Evolutionary conservation across 345 rosid species (phyloP), one percentile per base, ranked within the genome.

Genomic region (Diplotaxis tenuifolia): DNA sequence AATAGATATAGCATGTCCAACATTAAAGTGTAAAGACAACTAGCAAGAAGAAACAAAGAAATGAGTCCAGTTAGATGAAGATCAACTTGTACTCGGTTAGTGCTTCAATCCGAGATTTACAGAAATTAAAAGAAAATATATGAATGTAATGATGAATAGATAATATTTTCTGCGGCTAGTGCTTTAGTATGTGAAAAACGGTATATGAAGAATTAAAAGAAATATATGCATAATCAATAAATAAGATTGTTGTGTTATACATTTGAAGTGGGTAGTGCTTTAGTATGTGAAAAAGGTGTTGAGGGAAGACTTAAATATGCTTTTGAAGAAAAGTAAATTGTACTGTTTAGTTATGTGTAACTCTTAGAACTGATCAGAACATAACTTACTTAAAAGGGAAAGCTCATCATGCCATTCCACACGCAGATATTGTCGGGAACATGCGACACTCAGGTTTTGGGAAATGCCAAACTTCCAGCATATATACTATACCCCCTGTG

Each of bases 361-460:
- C 67, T 76, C 82, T 81, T 83, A 79, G 79, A 78, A 81, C 87
- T 50, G 77, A 84, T 78, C 79, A 63, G 67, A 87, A 80, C 81
- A 75, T 75, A 72, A 64, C 82, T 60, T 84, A 80, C 91, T 69
- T 52, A 56, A 84, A 78, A 76, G 60, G 88, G 96, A 82, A 89
- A 89, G 62, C 53, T 77, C 87, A 89, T 88, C 87, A 88, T 87
- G 14, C 85, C 85, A 82, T 83, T 84, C 87, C 71, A 80, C 86
- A 76, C 80, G 83, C 86, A 81, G 79, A 86, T 86, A 68, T 66
- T 86, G 91, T 89, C 86, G 91, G 96, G 91, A 89, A 86, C 96
- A 86, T 83, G 93, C 89, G 86, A 80, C 78, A 82, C 81, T 87
- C 85, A 79, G 91, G 53, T 86, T 83, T 81, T 74, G 83, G 89